phyloP scores from a whole-genome alignment of 108 stramenopile genomes.

The Nannochloropsis gaditana region DNA sequence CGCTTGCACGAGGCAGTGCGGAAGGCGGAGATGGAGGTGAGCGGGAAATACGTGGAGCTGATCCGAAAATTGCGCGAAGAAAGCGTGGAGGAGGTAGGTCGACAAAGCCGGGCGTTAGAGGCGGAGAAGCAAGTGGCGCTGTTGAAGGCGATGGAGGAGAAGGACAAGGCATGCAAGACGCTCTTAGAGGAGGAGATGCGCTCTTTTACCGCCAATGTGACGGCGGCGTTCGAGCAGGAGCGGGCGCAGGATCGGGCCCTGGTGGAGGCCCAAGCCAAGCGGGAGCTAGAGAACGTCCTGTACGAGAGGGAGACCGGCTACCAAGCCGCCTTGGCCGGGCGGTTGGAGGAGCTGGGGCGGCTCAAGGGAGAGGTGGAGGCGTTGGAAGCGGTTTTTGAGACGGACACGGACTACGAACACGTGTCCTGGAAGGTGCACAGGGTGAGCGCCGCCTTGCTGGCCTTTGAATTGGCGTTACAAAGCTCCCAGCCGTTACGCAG shows the following conservation, averaged over 20 bases:
- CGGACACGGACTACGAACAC: neutral
- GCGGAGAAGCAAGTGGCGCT: constrained; percentile 25
- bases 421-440: neutral
- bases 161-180: neutral
- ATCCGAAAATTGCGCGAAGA: neutral
- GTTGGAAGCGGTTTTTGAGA: neutral
- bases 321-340: neutral
- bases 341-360: neutral
- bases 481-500: neutral
- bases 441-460: neutral
- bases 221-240: constrained; percentile 14
- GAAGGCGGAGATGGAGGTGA: constrained; percentile 33
- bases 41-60: constrained; percentile 21
- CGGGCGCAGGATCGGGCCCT: neutral
- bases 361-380: neutral
- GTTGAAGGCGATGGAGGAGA: constrained; percentile 19
- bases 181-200: constrained; percentile 30
- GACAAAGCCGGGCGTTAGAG: constrained; percentile 18
- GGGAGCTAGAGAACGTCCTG: neutral
- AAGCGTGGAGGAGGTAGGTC: constrained; percentile 13
- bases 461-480: constrained; percentile 8
- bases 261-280: constrained; percentile 3
- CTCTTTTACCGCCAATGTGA: neutral
- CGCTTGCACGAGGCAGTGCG: constrained; percentile 34
- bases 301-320: constrained; percentile 4